Evolutionary conservation across 768 basidiomycete species (phyloP).

Genomic region (Leccinum disarticulatum): DNA sequence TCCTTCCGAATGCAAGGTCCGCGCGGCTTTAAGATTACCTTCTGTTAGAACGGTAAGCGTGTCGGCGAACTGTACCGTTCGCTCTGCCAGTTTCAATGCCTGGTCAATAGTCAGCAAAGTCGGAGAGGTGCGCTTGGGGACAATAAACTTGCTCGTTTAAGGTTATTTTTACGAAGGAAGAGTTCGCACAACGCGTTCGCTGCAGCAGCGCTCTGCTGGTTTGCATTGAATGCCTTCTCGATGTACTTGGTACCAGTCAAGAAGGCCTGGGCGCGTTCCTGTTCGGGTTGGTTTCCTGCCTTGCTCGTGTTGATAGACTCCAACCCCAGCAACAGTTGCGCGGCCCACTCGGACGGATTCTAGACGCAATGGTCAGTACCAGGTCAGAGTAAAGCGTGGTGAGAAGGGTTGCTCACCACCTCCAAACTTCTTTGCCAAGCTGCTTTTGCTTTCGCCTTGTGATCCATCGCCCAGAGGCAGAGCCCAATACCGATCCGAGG

Average conservation of each 20-base stretch:
- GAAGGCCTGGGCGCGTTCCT: constrained; percentile 61
- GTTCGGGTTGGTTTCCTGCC: constrained; percentile 58
- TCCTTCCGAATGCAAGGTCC: constrained; percentile 76
- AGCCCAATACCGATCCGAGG: constrained; percentile 95
- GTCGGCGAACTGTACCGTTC: constrained; percentile 92
- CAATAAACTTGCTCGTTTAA: constrained; percentile 48
- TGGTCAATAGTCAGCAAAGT: constrained; percentile 27
- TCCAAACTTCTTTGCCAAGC: constrained; percentile 92
- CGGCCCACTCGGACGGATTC: constrained; percentile 79
- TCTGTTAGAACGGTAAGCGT: constrained; percentile 82
- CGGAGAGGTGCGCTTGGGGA: neutral
- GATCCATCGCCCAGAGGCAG: constrained; percentile 88
- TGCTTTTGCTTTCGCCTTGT: constrained; percentile 75
- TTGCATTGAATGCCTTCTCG: constrained; percentile 75
- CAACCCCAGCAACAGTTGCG: constrained; percentile 80
- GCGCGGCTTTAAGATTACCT: constrained; percentile 80
- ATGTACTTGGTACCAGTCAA: constrained; percentile 66
- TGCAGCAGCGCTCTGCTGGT: constrained; percentile 73
- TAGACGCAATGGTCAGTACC: constrained; percentile 27
- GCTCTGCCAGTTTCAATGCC: constrained; percentile 92
- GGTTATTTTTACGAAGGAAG: constrained; percentile 69
- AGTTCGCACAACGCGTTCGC: constrained; percentile 83
- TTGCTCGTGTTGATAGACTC: constrained; percentile 87
- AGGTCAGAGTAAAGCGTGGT: neutral
- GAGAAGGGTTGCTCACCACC: constrained; percentile 56